Evolutionary conservation across 176 grass and related monocot genomes (phyloP).

Genomic region (Phoenix dactylifera): DNA sequence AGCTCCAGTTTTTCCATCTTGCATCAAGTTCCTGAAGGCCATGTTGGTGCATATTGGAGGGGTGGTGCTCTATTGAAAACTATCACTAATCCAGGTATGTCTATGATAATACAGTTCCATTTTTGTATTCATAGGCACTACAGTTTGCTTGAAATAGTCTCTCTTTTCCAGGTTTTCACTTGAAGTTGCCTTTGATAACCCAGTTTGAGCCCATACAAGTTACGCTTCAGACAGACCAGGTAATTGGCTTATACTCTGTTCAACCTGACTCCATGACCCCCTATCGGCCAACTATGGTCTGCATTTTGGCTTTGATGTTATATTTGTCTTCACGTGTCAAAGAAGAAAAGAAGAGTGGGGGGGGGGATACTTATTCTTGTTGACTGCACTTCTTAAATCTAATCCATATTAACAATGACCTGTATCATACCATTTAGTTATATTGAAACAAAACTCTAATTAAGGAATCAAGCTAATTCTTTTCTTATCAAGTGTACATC

Average conservation of each 20-base stretch:
- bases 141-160: too few relatives aligned
- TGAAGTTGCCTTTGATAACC: constrained; percentile 85
- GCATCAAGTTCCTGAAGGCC: constrained; percentile 98
- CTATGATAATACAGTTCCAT: neutral
- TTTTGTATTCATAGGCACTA: neutral
- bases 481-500: too few relatives aligned
- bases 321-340: too few relatives aligned
- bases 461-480: too few relatives aligned
- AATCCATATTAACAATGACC: too few relatives aligned
- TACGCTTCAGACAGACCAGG: constrained; percentile 95
- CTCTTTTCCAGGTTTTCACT: constrained; percentile 66
- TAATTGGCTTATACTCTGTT: constrained; percentile 25
- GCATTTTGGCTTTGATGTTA: too few relatives aligned
- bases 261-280: neutral
- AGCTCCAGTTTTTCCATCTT: constrained; percentile 35
- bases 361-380: too few relatives aligned
- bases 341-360: too few relatives aligned
- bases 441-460: too few relatives aligned
- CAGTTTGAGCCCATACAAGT: constrained; percentile 96
- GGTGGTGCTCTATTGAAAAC: constrained; percentile 91
- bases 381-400: too few relatives aligned
- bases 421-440: too few relatives aligned
- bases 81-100: constrained; percentile 77
- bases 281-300: too few relatives aligned
- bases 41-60: constrained; percentile 98